Conservation (phyloP, 2,329 filamentous ascomycete genomes). For the Blumeria hordei region DNA sequence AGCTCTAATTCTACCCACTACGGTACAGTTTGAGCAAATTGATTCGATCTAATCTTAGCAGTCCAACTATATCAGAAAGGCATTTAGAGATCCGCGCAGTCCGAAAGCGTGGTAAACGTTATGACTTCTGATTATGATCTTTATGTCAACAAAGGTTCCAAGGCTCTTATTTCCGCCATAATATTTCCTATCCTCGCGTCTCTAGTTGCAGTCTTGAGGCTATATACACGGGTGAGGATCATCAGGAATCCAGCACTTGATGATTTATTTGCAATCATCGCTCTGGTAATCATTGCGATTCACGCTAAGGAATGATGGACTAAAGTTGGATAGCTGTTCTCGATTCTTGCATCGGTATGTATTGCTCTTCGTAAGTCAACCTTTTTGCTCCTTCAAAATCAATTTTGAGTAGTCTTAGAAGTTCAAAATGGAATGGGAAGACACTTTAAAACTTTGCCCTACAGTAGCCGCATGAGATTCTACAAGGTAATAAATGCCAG, state of each 20-base stretch:
- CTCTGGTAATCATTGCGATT: neutral
- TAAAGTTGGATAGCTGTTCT: slow-evolving; percentile 1
- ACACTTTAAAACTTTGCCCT: slow-evolving; percentile 1
- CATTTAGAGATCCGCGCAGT: too few species aligned
- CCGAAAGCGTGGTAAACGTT: neutral
- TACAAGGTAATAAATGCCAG: neutral
- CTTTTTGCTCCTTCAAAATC: neutral
- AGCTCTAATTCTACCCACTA: too few species aligned
- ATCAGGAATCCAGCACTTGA: slow-evolving; percentile 2
- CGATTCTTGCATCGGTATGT: slow-evolving; percentile 2
- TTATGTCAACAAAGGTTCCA: neutral
- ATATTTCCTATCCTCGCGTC: slow-evolving; percentile 1
- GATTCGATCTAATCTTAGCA: too few species aligned
- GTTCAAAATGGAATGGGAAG: slow-evolving; percentile 3
- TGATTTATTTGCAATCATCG: slow-evolving; percentile 1
- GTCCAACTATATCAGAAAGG: too few species aligned
- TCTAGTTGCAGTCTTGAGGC: neutral
- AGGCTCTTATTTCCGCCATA: slow-evolving; percentile 1
- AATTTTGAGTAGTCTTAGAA: neutral
- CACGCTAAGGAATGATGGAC: neutral
- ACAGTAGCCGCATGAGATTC: neutral
- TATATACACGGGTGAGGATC: slow-evolving; percentile 2
- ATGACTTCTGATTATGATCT: neutral
- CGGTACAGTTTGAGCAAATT: too few species aligned
- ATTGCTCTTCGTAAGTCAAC: neutral